Percentiles rank a stretch among this genome's conserved stretches.
These are phyloP conservation scores for Rickenella mellea DNA, from an alignment of 768 basidiomycete species.

Conservation along the genomic window DNA sequence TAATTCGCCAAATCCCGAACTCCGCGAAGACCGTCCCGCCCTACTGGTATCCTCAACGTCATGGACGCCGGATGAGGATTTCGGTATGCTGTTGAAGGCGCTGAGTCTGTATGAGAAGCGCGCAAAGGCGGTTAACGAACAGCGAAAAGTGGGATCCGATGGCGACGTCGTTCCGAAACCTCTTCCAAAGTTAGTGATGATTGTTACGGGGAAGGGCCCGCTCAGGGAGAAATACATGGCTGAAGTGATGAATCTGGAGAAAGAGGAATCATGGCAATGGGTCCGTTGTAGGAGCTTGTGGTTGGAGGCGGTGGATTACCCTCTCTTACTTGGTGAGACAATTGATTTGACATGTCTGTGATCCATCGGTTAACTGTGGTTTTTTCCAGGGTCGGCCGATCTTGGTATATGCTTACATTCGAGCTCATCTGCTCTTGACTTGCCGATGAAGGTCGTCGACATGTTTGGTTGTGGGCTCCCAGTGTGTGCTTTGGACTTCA, in stretches of 20 bases:
- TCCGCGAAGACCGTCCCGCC: constrained; percentile 70
- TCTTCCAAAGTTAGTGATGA: constrained; percentile 70
- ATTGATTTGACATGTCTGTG: neutral
- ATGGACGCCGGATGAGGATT: constrained; percentile 98
- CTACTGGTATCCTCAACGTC: constrained; percentile 87
- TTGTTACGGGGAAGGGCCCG: constrained; percentile 90
- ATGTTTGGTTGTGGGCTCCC: constrained; percentile 98
- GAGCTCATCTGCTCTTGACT: constrained; percentile 81
- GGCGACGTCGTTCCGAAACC: constrained; percentile 7
- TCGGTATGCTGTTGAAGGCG: constrained; percentile 71
- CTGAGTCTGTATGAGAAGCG: constrained; percentile 59
- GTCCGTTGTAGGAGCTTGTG: constrained; percentile 78
- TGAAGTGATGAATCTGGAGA: constrained; percentile 48
- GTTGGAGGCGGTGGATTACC: constrained; percentile 88
- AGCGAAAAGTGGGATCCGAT: neutral
- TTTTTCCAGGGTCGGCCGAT: constrained; percentile 69
- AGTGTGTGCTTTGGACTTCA: constrained; percentile 82
- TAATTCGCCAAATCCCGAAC: constrained; percentile 34
- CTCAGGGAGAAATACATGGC: constrained; percentile 65
- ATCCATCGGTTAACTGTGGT: neutral
- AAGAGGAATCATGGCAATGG: constrained; percentile 51
- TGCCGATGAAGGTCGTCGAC: constrained; percentile 99
- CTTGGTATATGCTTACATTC: constrained; percentile 86
- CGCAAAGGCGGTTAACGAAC: constrained; percentile 26
- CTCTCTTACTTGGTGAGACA: constrained; percentile 62